These are phyloP conservation scores for Lizanozyma gosingica DNA, from an alignment of 1,139 yeast genomes.

Conservation along the genomic window DNA sequence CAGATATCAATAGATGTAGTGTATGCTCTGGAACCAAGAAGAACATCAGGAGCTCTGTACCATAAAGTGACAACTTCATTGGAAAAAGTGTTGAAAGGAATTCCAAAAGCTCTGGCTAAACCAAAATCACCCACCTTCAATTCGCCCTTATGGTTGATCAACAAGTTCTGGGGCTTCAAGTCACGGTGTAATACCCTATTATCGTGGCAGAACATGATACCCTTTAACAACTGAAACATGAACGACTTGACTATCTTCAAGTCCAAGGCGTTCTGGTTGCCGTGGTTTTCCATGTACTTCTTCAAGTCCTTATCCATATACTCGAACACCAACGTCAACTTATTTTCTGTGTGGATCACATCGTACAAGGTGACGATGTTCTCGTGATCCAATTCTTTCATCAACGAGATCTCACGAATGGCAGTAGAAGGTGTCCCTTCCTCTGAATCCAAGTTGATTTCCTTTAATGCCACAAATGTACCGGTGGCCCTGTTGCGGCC, in stretches of 20 bases:
- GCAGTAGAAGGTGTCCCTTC: conserved; percentile 99
- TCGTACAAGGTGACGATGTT: conserved; percentile 90
- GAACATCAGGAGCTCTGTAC: conserved; percentile 98
- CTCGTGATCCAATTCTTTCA: conserved; percentile 94
- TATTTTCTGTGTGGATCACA: conserved; percentile 94
- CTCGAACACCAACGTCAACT: conserved; percentile 87
- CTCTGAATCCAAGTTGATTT: conserved; percentile 87
- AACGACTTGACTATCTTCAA: conserved; percentile 76
- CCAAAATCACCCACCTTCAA: conserved; percentile 97
- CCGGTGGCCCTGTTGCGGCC: conserved; percentile 91
- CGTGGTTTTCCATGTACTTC: conserved; percentile 86
- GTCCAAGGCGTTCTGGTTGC: conserved; percentile 75
- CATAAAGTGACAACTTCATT: conserved; percentile 96
- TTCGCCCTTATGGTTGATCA: conserved; percentile 83
- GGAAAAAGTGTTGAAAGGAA: conserved; percentile 94
- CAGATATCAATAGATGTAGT: conserved; percentile 96
- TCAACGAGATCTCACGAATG: conserved; percentile 87
- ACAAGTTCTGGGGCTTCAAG: conserved; percentile 87
- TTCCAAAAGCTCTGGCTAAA: conserved; percentile 94
- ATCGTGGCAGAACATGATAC: conserved; percentile 91
- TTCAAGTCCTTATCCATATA: conserved; percentile 91
- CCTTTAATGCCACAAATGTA: conserved; percentile 88
- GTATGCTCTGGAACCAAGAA: conserved; percentile 89
- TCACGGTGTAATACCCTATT: conserved; percentile 92
- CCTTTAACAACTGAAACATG: conserved; percentile 86